phyloP scores from a whole-genome alignment of 352 stramenopile species.

The Globisporangium iwayamae region DNA sequence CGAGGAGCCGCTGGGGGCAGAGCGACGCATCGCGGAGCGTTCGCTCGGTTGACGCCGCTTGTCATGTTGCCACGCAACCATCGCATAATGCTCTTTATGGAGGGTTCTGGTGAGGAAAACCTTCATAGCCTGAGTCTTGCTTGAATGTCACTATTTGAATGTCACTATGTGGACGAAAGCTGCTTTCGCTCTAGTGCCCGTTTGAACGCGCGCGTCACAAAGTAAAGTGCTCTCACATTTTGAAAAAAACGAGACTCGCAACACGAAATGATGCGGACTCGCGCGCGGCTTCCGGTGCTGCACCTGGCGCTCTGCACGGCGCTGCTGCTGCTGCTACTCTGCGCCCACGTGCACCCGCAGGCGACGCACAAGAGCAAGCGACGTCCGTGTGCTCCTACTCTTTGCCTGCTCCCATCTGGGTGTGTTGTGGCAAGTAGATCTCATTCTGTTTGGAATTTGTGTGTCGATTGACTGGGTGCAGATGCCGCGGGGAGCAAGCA shows the following conservation, averaged over 20 bases:
- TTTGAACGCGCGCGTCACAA: slow-evolving; percentile 1
- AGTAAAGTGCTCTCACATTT: neutral
- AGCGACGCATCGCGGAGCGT: slow-evolving; percentile 1
- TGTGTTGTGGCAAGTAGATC: neutral
- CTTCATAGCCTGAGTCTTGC: too few species aligned
- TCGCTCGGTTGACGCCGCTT: slow-evolving; percentile 4
- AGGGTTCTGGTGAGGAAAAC: too few species aligned
- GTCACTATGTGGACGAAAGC: neutral
- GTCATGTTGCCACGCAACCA: slow-evolving; percentile 7
- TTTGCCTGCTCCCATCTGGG: neutral
- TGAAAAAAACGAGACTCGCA: slow-evolving; percentile 2
- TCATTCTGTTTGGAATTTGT: neutral
- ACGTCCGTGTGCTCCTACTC: neutral
- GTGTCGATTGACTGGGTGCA: neutral
- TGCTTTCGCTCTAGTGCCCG: neutral
- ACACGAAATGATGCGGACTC: slow-evolving; percentile 2
- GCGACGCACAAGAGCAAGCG: slow-evolving; percentile 5
- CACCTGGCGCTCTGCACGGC: slow-evolving; percentile 2
- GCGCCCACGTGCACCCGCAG: neutral
- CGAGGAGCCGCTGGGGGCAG: neutral
- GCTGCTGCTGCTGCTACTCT: slow-evolving; percentile 9
- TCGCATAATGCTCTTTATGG: neutral
- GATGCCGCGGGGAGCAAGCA: neutral
- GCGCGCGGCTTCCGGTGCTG: neutral
- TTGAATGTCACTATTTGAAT: neutral